Evolutionary conservation across 306 rosid species (phyloP).

Genomic region (Lathyrus oleraceus): DNA sequence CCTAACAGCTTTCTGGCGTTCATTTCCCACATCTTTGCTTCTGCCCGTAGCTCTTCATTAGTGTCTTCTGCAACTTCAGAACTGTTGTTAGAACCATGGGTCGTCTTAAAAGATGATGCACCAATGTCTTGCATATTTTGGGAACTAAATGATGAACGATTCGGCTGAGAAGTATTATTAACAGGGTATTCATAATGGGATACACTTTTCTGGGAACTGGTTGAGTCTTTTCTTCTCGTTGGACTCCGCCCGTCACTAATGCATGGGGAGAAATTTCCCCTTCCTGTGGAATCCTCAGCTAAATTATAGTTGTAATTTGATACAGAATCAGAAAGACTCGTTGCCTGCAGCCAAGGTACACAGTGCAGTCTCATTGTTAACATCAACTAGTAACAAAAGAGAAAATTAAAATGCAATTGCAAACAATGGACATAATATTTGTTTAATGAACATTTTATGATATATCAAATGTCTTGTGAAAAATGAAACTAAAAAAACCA

Average conservation of each 20-base stretch:
- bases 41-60: conserved; percentile 71
- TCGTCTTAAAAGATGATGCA: conserved; percentile 32
- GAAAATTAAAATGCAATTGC: too few species aligned
- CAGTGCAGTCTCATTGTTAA: not conserved
- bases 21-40: conserved; percentile 97
- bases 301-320: conserved; percentile 45
- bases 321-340: conserved; percentile 47
- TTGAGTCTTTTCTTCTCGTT: conserved; percentile 37
- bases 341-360: conserved; percentile 39
- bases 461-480: too few species aligned
- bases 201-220: conserved; percentile 46
- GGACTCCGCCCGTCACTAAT: conserved; percentile 38
- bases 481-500: too few species aligned
- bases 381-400: too few species aligned
- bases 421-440: too few species aligned
- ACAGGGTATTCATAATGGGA: conserved; percentile 33
- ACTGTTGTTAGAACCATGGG: conserved; percentile 35
- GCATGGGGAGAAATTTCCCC: conserved; percentile 39
- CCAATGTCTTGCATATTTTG: conserved; percentile 33
- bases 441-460: too few species aligned
- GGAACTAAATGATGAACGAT: conserved; percentile 34
- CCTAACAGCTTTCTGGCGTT: conserved; percentile 78
- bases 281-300: conserved; percentile 43
- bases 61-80: conserved; percentile 58
- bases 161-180: conserved; percentile 28